Evolutionary conservation across 306 rosid genomes (phyloP).

Genomic region (Rosa lucieae): DNA sequence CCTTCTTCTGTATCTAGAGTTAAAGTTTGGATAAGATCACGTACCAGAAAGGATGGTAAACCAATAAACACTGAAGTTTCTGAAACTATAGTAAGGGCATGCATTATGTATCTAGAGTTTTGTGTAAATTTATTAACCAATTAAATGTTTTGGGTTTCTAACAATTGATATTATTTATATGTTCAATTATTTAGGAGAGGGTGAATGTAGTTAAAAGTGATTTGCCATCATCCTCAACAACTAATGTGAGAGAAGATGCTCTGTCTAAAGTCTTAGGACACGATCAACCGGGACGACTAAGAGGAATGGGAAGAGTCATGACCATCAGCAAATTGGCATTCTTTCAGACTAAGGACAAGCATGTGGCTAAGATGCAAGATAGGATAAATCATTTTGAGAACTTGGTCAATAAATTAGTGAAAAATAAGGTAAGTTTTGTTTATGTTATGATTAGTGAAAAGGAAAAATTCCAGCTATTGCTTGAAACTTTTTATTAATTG

Average conservation of each 20-base stretch:
- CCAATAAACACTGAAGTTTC: neutral
- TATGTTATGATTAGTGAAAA: neutral
- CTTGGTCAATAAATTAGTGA: neutral
- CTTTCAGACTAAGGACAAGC: neutral
- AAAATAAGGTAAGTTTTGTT: neutral
- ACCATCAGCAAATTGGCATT: neutral
- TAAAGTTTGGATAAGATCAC: slow-evolving; percentile 10
- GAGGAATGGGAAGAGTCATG: slow-evolving; percentile 3
- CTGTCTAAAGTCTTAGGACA: neutral
- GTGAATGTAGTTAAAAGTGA: neutral
- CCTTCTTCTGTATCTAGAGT: neutral
- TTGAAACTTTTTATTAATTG: neutral
- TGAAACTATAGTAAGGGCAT: slow-evolving; percentile 4
- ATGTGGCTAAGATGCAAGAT: neutral
- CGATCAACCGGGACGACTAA: neutral
- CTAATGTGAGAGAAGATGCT: no score
- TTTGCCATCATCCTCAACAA: neutral
- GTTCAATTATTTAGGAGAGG: neutral
- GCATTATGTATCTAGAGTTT: neutral
- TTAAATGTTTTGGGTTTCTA: no score
- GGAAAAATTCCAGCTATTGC: neutral
- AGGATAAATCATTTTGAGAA: neutral
- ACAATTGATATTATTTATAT: no score
- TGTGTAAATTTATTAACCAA: neutral
- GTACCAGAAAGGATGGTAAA: neutral